A percentile compares a stretch with the other conserved stretches of the same genome.
phyloP scores from a whole-genome alignment of 192 early-diverging fungal genomes.

The Geranomyces variabilis region DNA sequence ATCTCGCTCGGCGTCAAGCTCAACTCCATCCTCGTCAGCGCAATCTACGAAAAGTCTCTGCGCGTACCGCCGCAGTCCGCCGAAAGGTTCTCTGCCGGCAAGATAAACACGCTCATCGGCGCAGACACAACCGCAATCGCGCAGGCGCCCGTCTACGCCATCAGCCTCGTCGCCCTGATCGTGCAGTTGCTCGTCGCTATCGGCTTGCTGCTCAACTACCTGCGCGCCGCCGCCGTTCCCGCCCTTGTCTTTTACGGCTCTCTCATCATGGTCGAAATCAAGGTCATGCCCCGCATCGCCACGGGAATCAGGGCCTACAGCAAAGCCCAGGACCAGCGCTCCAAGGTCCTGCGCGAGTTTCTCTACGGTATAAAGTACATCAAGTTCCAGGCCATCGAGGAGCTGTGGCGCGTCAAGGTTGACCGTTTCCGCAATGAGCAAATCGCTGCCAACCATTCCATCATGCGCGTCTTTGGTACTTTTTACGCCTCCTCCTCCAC shows the following conservation, averaged over 20 bases:
- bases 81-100: conserved; percentile 5
- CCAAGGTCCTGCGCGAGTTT: conserved; percentile 35
- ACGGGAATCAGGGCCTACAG: conserved; percentile 3
- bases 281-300: background rate
- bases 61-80: background rate
- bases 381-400: conserved; percentile 37
- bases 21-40: background rate
- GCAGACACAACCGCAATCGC: background rate
- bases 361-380: conserved; percentile 38
- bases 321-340: conserved; percentile 22
- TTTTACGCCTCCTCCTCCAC: conserved; percentile 31
- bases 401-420: conserved; percentile 21
- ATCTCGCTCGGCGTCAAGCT: conserved; percentile 1
- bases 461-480: background rate
- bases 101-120: conserved; percentile 13
- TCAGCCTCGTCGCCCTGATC: background rate
- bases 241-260: background rate
- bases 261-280: background rate
- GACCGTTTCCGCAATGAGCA: background rate
- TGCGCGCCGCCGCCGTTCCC: background rate
- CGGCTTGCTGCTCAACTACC: conserved; percentile 20
- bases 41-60: conserved; percentile 9
- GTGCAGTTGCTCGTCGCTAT: conserved; percentile 29
- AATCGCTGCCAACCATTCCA: background rate
- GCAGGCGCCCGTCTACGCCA: background rate